A percentile compares a stretch with the other conserved stretches of the same genome.
phyloP scores from a whole-genome alignment of 1,139 yeast genomes.

The Kluyveromyces sp. region DNA sequence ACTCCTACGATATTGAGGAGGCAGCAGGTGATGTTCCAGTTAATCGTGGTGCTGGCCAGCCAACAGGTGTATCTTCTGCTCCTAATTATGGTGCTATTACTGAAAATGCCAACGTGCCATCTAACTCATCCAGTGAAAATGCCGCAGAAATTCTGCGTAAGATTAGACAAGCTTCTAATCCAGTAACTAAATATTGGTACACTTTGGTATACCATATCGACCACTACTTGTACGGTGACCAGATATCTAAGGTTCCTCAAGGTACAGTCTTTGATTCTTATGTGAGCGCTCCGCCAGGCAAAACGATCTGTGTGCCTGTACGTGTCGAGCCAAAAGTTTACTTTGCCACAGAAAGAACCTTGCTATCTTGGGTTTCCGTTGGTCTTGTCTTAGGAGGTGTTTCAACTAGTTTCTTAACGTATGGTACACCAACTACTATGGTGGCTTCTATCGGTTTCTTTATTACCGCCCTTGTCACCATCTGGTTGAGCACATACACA shows the following conservation, averaged over 20 bases:
- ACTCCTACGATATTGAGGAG: slow-evolving; percentile 43
- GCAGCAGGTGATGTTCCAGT: slow-evolving; percentile 29
- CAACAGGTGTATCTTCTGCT: not conserved
- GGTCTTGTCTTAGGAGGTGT: slow-evolving; percentile 67
- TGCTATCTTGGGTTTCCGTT: slow-evolving; percentile 68
- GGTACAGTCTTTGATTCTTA: slow-evolving; percentile 69
- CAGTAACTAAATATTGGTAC: slow-evolving; percentile 16
- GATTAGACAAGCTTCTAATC: slow-evolving; percentile 20
- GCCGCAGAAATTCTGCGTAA: slow-evolving; percentile 22
- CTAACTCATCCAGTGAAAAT: slow-evolving; percentile 14
- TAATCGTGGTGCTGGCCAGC: not conserved
- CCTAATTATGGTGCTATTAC: slow-evolving; percentile 32
- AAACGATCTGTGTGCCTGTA: slow-evolving; percentile 65
- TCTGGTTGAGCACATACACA: slow-evolving; percentile 62
- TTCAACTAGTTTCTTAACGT: slow-evolving; percentile 61
- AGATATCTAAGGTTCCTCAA: slow-evolving; percentile 64
- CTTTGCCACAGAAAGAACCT: slow-evolving; percentile 78
- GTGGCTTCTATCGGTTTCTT: slow-evolving; percentile 89
- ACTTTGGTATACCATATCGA: slow-evolving; percentile 26
- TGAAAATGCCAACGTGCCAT: not conserved
- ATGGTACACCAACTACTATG: slow-evolving; percentile 59
- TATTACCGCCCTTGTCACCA: slow-evolving; percentile 65
- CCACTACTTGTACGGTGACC: slow-evolving; percentile 54
- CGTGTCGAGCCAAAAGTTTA: slow-evolving; percentile 81
- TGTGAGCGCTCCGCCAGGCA: slow-evolving; percentile 70